phyloP scores from a whole-genome alignment of 176 grass and related monocot genomes.

The Miscanthus lutarioriparius region DNA sequence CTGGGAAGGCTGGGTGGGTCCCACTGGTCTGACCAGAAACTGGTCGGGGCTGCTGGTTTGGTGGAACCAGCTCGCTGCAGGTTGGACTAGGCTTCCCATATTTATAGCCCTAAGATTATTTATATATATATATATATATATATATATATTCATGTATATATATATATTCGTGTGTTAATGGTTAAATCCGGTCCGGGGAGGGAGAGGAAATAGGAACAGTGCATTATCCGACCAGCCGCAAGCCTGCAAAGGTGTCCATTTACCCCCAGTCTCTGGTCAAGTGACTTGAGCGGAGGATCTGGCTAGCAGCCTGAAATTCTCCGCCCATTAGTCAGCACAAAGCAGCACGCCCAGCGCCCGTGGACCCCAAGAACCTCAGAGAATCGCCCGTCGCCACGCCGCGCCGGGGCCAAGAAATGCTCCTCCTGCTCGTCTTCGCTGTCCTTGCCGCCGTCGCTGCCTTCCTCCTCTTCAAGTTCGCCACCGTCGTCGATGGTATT shows the following conservation, averaged over 20 bases:
- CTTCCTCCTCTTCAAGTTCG: slow-evolving; percentile 65
- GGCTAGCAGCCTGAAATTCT: neutral
- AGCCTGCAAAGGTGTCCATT: too few relatives aligned
- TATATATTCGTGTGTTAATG: too few relatives aligned
- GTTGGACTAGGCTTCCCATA: too few relatives aligned
- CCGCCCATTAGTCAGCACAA: neutral
- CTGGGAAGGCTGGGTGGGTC: too few relatives aligned
- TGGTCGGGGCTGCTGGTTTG: too few relatives aligned
- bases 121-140: too few relatives aligned
- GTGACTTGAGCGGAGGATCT: neutral
- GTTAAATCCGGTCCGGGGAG: too few relatives aligned
- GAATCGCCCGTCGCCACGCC: neutral
- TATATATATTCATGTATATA: too few relatives aligned
- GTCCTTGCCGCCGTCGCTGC: slow-evolving; percentile 37
- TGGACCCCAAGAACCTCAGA: neutral
- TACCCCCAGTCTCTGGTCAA: neutral
- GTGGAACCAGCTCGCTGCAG: too few relatives aligned
- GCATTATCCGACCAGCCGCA: too few relatives aligned
- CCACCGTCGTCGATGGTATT: slow-evolving; percentile 74
- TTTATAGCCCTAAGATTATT: too few relatives aligned
- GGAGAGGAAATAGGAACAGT: neutral
- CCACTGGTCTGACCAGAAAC: too few relatives aligned
- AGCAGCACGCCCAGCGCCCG: neutral
- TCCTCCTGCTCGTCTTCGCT: slow-evolving; percentile 37
- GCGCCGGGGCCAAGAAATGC: slow-evolving; percentile 38